Percentiles rank a stretch among this genome's conserved stretches.
These are phyloP conservation scores for Penicillium silybi DNA, from an alignment of 495 filamentous ascomycete species.

Conservation along the genomic window DNA sequence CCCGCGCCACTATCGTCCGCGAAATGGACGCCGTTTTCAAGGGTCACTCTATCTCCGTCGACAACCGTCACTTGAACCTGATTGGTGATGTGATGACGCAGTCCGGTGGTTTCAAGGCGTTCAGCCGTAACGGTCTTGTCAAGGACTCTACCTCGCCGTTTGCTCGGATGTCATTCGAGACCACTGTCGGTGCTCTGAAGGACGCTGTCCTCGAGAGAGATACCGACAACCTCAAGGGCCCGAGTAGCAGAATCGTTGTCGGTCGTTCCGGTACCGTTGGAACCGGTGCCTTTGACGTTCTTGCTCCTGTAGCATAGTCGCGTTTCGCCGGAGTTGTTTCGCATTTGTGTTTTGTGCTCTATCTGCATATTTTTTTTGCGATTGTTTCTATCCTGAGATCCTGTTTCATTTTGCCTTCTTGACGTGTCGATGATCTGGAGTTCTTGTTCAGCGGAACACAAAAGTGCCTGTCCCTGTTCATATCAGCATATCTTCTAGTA, in stretches of 20 bases:
- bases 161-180: slow-evolving; percentile 99
- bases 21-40: slow-evolving; percentile 87
- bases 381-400: slow-evolving; percentile 10
- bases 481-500: slow-evolving; percentile 30
- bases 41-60: slow-evolving; percentile 89
- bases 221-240: slow-evolving; percentile 80
- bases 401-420: slow-evolving; percentile 26
- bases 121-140: slow-evolving; percentile 80
- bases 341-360: slow-evolving; percentile 6
- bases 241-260: slow-evolving; percentile 83
- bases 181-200: slow-evolving; percentile 85
- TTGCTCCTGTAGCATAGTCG: slow-evolving; percentile 58
- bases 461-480: slow-evolving; percentile 35
- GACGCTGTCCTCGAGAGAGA: slow-evolving; percentile 88
- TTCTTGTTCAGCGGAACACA: slow-evolving; percentile 41
- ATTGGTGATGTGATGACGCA: slow-evolving; percentile 97
- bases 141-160: slow-evolving; percentile 81
- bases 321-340: slow-evolving; percentile 17
- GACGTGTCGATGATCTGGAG: slow-evolving; percentile 42
- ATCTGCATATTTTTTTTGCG: slow-evolving; percentile 21
- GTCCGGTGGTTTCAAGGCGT: slow-evolving; percentile 79
- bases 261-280: slow-evolving; percentile 78
- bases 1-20: slow-evolving; percentile 75
- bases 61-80: slow-evolving; percentile 87
- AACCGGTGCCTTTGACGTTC: slow-evolving; percentile 87